These are phyloP conservation scores for Sporisorium graminicola DNA, from an alignment of 1,284 basidiomycete genomes.

Conservation along the genomic window DNA sequence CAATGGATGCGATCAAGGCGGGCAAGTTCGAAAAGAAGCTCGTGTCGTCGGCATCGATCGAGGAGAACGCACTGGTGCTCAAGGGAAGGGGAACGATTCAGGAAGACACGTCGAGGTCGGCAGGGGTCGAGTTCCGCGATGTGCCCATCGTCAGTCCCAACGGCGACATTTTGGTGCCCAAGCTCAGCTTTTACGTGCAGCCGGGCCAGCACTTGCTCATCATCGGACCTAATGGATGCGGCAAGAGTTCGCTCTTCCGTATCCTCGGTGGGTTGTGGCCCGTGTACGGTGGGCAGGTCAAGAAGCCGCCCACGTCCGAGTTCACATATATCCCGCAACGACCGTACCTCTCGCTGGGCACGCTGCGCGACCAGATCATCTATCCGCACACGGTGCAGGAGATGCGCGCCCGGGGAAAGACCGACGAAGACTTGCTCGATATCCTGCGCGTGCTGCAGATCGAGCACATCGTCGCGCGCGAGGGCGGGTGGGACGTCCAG, in stretches of 20 bases:
- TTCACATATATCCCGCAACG: slow-evolving; percentile 97
- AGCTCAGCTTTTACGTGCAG: slow-evolving; percentile 87
- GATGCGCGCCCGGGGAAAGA: slow-evolving; percentile 63
- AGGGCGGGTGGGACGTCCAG: slow-evolving; percentile 91
- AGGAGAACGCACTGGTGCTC: slow-evolving; percentile 84
- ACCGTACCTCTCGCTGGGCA: slow-evolving; percentile 92
- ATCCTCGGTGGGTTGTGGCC: slow-evolving; percentile 98
- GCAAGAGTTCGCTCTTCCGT: slow-evolving; percentile 78
- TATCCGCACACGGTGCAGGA: slow-evolving; percentile 81
- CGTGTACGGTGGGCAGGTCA: slow-evolving; percentile 92
- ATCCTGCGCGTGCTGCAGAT: slow-evolving; percentile 87
- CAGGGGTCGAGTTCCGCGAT: slow-evolving; percentile 87
- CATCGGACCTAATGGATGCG: slow-evolving; percentile 78
- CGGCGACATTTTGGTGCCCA: slow-evolving; percentile 85
- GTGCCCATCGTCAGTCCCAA: slow-evolving; percentile 97
- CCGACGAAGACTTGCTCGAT: slow-evolving; percentile 80
- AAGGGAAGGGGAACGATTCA: slow-evolving; percentile 80
- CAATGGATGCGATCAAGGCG: slow-evolving; percentile 86
- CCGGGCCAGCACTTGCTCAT: slow-evolving; percentile 78
- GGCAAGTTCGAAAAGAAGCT: slow-evolving; percentile 90
- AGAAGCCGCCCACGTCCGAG: slow-evolving; percentile 87
- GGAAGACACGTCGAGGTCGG: slow-evolving; percentile 39
- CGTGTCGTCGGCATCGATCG: slow-evolving; percentile 77
- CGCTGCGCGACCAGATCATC: slow-evolving; percentile 88
- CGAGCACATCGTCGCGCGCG: slow-evolving; percentile 88